Evolutionary conservation across 306 rosid species (phyloP).

Genomic region (Rosa lucieae): DNA sequence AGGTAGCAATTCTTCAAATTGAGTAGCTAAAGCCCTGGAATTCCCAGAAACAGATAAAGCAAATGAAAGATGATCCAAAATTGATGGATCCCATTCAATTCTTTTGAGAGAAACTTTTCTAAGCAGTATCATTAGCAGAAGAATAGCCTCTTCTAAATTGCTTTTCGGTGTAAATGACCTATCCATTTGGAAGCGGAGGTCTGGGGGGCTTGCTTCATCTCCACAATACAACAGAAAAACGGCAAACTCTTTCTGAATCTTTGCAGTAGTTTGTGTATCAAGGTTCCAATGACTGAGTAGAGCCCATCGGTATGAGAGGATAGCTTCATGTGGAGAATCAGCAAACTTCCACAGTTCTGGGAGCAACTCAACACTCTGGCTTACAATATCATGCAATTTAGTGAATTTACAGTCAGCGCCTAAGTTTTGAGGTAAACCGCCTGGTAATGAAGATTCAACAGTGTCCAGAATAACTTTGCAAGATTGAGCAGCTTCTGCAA

Average conservation of each 20-base stretch:
- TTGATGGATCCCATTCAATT: conserved; percentile 94
- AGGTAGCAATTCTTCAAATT: conserved; percentile 77
- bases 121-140: conserved; percentile 75
- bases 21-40: conserved; percentile 67
- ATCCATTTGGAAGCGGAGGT: conserved; percentile 78
- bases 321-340: conserved; percentile 69
- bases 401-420: conserved; percentile 58
- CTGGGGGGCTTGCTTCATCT: conserved; percentile 77
- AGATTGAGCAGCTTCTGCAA: conserved; percentile 93
- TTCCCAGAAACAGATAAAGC: conserved; percentile 83
- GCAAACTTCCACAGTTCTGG: conserved; percentile 92
- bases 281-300: conserved; percentile 78
- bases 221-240: conserved; percentile 81
- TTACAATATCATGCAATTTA: conserved; percentile 77
- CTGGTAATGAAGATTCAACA: conserved; percentile 80
- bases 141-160: conserved; percentile 94
- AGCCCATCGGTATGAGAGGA: conserved; percentile 71
- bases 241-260: conserved; percentile 80
- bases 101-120: conserved; percentile 54
- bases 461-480: conserved; percentile 83
- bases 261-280: conserved; percentile 53
- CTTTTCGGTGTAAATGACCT: conserved; percentile 76
- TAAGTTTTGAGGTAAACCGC: conserved; percentile 80
- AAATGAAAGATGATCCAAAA: conserved; percentile 89
- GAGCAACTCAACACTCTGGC: conserved; percentile 70